Evolutionary conservation across 2,329 filamentous ascomycete genomes (phyloP).

Genomic region (Aplosporella prunicola): DNA sequence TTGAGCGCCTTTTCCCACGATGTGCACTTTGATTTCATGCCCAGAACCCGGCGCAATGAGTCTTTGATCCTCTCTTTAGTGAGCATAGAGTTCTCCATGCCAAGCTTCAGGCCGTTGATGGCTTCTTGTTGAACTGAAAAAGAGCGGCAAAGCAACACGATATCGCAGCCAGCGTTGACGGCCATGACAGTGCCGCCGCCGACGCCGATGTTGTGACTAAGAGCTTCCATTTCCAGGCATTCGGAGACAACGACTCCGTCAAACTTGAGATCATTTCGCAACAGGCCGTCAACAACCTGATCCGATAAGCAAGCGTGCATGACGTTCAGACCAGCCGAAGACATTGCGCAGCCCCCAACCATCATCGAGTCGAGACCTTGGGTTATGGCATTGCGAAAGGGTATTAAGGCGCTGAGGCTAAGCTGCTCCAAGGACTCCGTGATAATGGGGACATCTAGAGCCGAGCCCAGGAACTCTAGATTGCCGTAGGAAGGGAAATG

Average conservation of each 20-base stretch:
- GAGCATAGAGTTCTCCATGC: conserved; percentile 84
- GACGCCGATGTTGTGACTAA: conserved; percentile 94
- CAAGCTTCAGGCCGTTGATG: conserved; percentile 78
- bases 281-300: conserved; percentile 81
- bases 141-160: conserved; percentile 79
- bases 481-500: conserved; percentile 97
- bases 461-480: conserved; percentile 83
- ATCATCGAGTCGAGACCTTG: conserved; percentile 90
- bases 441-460: conserved; percentile 86
- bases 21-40: conserved; percentile 75
- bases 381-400: conserved; percentile 81
- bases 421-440: conserved; percentile 89
- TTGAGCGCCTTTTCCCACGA: conserved; percentile 89
- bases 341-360: conserved; percentile 87
- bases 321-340: conserved; percentile 83
- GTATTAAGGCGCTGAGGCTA: conserved; percentile 81
- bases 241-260: conserved; percentile 90
- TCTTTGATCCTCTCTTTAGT: conserved; percentile 68
- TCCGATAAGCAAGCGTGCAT: conserved; percentile 92
- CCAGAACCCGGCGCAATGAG: conserved; percentile 68
- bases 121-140: conserved; percentile 86
- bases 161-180: conserved; percentile 88
- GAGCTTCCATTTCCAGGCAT: conserved; percentile 91
- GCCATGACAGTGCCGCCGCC: conserved; percentile 96
- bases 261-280: conserved; percentile 83